These are phyloP conservation scores for Balansia obtecta DNA, from an alignment of 2,329 filamentous ascomycete genomes.

Conservation along the genomic window DNA sequence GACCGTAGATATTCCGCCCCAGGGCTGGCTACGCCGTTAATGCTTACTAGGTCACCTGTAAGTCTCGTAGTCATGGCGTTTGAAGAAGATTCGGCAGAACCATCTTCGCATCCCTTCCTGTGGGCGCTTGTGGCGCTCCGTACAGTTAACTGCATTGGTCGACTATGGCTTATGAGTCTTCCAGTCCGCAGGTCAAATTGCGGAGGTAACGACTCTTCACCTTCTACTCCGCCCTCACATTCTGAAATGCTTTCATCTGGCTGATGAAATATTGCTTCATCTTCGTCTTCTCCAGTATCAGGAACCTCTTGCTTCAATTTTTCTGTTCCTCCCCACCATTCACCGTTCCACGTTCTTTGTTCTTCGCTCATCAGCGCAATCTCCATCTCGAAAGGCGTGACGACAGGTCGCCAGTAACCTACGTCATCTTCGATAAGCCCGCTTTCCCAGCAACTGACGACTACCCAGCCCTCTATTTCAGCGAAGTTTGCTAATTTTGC, in stretches of 20 bases:
- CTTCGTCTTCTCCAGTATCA: slow-evolving; percentile 11
- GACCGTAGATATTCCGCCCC: slow-evolving; percentile 78
- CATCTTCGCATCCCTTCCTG: slow-evolving; percentile 8
- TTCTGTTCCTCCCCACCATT: slow-evolving; percentile 83
- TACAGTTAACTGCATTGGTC: slow-evolving; percentile 51
- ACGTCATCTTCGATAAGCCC: slow-evolving; percentile 72
- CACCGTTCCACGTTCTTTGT: slow-evolving; percentile 70
- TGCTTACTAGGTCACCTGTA: slow-evolving; percentile 57
- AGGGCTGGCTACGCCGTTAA: slow-evolving; percentile 81
- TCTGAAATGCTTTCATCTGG: neutral
- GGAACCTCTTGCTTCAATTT: slow-evolving; percentile 38
- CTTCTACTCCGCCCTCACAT: slow-evolving; percentile 31
- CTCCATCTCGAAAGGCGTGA: slow-evolving; percentile 89
- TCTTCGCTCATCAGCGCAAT: slow-evolving; percentile 65
- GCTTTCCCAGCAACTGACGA: slow-evolving; percentile 97
- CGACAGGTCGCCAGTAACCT: slow-evolving; percentile 76
- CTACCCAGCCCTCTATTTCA: slow-evolving; percentile 92
- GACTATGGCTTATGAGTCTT: slow-evolving; percentile 63
- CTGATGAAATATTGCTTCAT: neutral
- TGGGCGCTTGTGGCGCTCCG: slow-evolving; percentile 11
- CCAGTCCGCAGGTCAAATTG: slow-evolving; percentile 90
- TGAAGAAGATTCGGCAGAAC: neutral
- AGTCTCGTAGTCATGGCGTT: slow-evolving; percentile 44
- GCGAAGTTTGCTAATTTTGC: slow-evolving; percentile 95
- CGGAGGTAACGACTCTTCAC: slow-evolving; percentile 66